Base-by-base conservation (phyloP, 306 rosid genomes). In the Citrullus colocynthis region DNA sequence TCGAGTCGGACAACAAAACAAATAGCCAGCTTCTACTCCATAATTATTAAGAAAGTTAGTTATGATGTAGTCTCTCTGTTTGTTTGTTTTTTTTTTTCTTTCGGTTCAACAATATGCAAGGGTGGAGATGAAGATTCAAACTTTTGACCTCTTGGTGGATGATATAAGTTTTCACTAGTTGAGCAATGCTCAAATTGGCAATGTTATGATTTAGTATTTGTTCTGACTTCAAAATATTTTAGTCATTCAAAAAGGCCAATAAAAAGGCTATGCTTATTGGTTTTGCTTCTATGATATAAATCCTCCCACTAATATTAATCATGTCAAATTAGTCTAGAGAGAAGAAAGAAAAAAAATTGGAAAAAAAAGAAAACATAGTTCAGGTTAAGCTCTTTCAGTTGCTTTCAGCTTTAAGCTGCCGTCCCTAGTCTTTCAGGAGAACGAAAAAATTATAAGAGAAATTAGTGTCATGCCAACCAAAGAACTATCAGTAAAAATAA, bases 281-380 rank as follows among this genome's bases (percentile, higher is more conserved):
- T 17, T 64, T 36, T 36, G 14, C 44, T 39, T 66, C 10, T 18
- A 65, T 17, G 49, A 37, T 65, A 36, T 36, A 37, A 67, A 41
- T n/a, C 52, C 32, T 42, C 17, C 54, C 17, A 41, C 74, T 9
- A n/a, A 10, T 6, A 15, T 39, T 67, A 6, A 70, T 48, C 39
- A 70, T n/a, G 39, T 45, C 76, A 70, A 70, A 70, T 70, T 70
- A 70, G 20, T 45, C 58, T 48, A n/a, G 72, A 67, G 30, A 67
- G 28, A 24, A 24, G 28, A 24, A 24, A 24, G 28, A 24, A 24
- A 1, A 24, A 24, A 1, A 24, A 24, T n/a, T n/a, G n/a, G 28
- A 24, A 24, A 24, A 24, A 24, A 44, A 66, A 39, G 39, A 20
- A 4, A 21, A 42, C 18, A 51, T 67, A 39, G n/a, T 5, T 69